These are phyloP conservation scores for Spiraea crenata DNA, from an alignment of 331 rosid species.

Conservation along the genomic window DNA sequence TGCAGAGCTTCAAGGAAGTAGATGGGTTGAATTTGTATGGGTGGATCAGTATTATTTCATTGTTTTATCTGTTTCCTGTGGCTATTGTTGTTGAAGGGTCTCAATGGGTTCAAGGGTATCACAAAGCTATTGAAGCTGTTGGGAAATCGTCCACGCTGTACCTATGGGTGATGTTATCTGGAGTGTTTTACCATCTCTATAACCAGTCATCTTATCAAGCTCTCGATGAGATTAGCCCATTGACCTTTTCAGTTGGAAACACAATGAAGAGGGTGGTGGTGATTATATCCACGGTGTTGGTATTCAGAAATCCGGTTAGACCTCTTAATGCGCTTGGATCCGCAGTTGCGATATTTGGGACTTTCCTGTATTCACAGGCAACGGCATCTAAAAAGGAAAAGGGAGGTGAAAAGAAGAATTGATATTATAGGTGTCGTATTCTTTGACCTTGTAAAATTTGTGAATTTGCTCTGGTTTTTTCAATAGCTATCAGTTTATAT, in stretches of 20 bases:
- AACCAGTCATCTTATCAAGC: constrained; percentile 97
- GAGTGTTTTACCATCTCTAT: constrained; percentile 90
- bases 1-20: constrained; percentile 78
- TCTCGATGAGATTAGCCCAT: constrained; percentile 79
- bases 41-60: constrained; percentile 65
- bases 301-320: constrained; percentile 81
- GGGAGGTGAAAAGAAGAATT: constrained; percentile 59
- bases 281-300: constrained; percentile 71
- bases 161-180: constrained; percentile 75
- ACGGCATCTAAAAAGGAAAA: constrained; percentile 58
- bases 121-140: constrained; percentile 56
- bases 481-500: neutral
- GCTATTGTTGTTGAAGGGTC: constrained; percentile 86
- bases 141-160: constrained; percentile 74
- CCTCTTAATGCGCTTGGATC: constrained; percentile 94
- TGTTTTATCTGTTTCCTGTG: constrained; percentile 75
- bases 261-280: constrained; percentile 97
- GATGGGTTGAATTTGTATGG: constrained; percentile 90
- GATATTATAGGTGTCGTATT: constrained; percentile 11
- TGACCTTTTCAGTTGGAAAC: constrained; percentile 91
- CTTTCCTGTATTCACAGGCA: constrained; percentile 87
- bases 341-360: constrained; percentile 82
- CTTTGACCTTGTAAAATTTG: neutral
- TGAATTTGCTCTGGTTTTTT: constrained; percentile 6
- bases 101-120: constrained; percentile 87